Evolutionary conservation across 805 yeast species (phyloP).

Genomic region (Yamadazyma paraphyllophila): DNA sequence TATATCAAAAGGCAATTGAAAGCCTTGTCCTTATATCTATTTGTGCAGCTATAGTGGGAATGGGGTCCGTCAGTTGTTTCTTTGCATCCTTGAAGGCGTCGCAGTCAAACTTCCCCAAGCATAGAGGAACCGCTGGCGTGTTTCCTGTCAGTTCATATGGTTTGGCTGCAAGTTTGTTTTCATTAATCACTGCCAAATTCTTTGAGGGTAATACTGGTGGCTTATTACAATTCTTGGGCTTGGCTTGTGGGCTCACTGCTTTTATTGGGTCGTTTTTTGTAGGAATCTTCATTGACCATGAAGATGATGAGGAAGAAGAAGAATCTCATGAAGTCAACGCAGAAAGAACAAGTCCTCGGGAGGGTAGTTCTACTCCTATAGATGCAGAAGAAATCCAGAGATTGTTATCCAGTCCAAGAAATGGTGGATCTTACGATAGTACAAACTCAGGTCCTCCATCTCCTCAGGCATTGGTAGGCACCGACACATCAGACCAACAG

Average conservation of each 20-base stretch:
- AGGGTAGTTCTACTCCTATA: neutral
- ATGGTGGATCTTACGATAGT: neutral
- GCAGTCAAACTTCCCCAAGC: constrained; percentile 65
- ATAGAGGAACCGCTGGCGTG: constrained; percentile 69
- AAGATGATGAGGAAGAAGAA: constrained; percentile 19
- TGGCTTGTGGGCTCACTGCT: constrained; percentile 48
- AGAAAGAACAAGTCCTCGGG: neutral
- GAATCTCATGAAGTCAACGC: constrained; percentile 4
- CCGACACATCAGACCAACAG: constrained; percentile 2
- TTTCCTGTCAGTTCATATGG: constrained; percentile 70
- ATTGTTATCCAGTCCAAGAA: neutral
- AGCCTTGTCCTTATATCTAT: constrained; percentile 43
- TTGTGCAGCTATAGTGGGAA: constrained; percentile 53
- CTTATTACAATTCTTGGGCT: constrained; percentile 53
- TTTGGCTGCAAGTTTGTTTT: constrained; percentile 63
- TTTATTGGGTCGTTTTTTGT: constrained; percentile 48
- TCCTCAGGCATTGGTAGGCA: too few species aligned
- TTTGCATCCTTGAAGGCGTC: constrained; percentile 56
- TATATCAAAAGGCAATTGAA: constrained; percentile 41
- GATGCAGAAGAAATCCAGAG: neutral
- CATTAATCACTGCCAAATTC: constrained; percentile 52
- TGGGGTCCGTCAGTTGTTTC: constrained; percentile 64
- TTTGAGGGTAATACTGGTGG: constrained; percentile 55
- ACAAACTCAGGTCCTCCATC: neutral
- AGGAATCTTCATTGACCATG: constrained; percentile 30